Evolutionary conservation across 1,139 yeast genomes (phyloP), one percentile per base, ranked within the genome.

Genomic region (Pneumocystis oryctolagi): DNA sequence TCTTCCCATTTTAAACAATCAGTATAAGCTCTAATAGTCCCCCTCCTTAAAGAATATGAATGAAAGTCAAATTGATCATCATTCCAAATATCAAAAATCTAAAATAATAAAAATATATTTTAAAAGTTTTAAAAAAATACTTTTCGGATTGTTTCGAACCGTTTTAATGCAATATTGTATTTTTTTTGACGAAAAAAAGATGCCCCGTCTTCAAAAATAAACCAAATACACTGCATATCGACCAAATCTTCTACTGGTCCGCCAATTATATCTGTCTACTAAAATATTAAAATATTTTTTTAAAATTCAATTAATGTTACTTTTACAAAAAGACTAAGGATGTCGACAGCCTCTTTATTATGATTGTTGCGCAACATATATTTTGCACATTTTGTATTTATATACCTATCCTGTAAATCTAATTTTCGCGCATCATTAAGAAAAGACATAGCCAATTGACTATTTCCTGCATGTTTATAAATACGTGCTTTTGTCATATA

Each of bases 51-150:
- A 72, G 96, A 86, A 73, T 89, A 92, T 59, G 87, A 84, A 73
- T 92, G 98, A 84, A 92, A 92, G 72, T 92, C 99, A 69, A 86
- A 81, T 75, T 92, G 97, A 71, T 94, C 98, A 66, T 82, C 82
- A 71, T 78, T 81, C 74, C 84, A 89, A 64, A 83, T 87, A 61
- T 82, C 80, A 74, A 84, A 89, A 47, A 47, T 47, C 55, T 47
- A 47, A 2, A 47, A 47, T 25, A 47, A 47, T 47, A 47, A 47
- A 25, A 86, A 80, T 66, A 60, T 39, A 39, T 34, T 30, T 20
- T 30, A 40, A 30, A 6, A 55, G 18, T 39, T 28, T 9, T 18
- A 47, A 20, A 47, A n/a, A 47, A 47, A 25, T 16, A 63, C 62
- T 56, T 83, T 82, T 62, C 83, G 77, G 40, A 89, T 79, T 0